A percentile compares a stretch with the other conserved stretches of the same genome.
These are phyloP conservation scores for Monilinia laxa DNA, from an alignment of 2,329 filamentous ascomycete species.

Conservation along the genomic window DNA sequence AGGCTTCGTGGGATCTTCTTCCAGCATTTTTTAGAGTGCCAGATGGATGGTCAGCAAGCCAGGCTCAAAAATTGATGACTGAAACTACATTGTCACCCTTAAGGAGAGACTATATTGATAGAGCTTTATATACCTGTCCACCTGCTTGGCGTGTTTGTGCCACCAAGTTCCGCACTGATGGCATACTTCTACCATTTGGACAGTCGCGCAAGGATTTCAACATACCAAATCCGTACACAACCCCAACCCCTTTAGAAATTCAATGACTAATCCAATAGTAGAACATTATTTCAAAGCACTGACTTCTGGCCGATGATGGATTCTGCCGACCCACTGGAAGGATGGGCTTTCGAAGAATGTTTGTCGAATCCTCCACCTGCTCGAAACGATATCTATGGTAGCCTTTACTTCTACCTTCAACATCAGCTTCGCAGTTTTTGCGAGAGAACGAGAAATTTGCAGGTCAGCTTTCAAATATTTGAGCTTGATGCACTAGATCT, in stretches of 20 bases:
- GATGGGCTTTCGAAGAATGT: conserved; percentile 38
- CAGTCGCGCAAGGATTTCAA: conserved; percentile 38
- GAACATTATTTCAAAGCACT: conserved; percentile 41
- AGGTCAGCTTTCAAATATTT: conserved; percentile 10
- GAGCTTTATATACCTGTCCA: conserved; percentile 33
- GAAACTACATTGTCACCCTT: conserved; percentile 37
- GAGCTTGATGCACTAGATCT: conserved; percentile 13
- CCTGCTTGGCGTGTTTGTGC: conserved; percentile 37
- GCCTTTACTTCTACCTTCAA: conserved; percentile 15
- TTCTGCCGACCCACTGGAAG: conserved; percentile 41
- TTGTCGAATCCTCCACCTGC: conserved; percentile 8
- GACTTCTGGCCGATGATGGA: conserved; percentile 44
- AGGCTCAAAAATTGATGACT: conserved; percentile 36
- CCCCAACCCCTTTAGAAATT: background rate
- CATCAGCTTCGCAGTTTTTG: conserved; percentile 10
- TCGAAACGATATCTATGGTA: conserved; percentile 21
- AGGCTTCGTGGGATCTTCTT: conserved; percentile 39
- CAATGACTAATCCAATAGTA: conserved; percentile 25
- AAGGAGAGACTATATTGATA: conserved; percentile 41
- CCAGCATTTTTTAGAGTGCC: conserved; percentile 36
- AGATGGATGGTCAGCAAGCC: conserved; percentile 29
- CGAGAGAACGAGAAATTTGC: background rate
- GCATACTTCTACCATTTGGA: conserved; percentile 46
- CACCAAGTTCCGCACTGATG: conserved; percentile 42
- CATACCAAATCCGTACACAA: conserved; percentile 45